These are phyloP conservation scores for Colletotrichum lentis DNA, from an alignment of 2,329 filamentous ascomycete genomes.

Conservation along the genomic window DNA sequence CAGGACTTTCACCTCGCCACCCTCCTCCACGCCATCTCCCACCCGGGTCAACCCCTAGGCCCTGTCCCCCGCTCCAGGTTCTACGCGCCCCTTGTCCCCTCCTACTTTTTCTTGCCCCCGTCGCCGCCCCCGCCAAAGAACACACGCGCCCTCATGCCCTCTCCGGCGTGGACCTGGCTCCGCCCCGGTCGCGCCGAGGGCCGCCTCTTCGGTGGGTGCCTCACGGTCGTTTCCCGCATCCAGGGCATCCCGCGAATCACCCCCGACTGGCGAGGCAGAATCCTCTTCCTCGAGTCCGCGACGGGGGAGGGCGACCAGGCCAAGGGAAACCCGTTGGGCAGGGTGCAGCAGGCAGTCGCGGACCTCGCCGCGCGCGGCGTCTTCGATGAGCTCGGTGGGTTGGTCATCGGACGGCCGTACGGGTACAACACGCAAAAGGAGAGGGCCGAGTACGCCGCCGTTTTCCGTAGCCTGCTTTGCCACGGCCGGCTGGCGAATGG, in stretches of 20 bases:
- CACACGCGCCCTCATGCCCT: conserved; percentile 43
- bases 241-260: conserved; percentile 46
- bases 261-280: conserved; percentile 50
- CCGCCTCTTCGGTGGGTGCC: conserved; percentile 54
- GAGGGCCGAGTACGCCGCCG: conserved; percentile 43
- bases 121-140: conserved; percentile 39
- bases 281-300: conserved; percentile 54
- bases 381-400: conserved; percentile 51
- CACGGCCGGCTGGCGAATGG: conserved; percentile 44
- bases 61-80: conserved; percentile 45
- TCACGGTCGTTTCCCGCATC: conserved; percentile 52
- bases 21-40: conserved; percentile 46
- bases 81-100: conserved; percentile 44
- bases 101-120: conserved; percentile 39
- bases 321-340: conserved; percentile 41
- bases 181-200: conserved; percentile 50
- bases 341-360: conserved; percentile 48
- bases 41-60: conserved; percentile 42
- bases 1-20: conserved; percentile 45
- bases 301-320: conserved; percentile 43
- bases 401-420: conserved; percentile 54
- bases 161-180: conserved; percentile 50
- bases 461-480: conserved; percentile 48
- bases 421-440: conserved; percentile 49
- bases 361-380: conserved; percentile 54